A percentile compares a stretch with the other conserved stretches of the same genome.
Conservation (phyloP, 2,329 filamentous ascomycete genomes). For the Nigrograna mackinnonii region DNA sequence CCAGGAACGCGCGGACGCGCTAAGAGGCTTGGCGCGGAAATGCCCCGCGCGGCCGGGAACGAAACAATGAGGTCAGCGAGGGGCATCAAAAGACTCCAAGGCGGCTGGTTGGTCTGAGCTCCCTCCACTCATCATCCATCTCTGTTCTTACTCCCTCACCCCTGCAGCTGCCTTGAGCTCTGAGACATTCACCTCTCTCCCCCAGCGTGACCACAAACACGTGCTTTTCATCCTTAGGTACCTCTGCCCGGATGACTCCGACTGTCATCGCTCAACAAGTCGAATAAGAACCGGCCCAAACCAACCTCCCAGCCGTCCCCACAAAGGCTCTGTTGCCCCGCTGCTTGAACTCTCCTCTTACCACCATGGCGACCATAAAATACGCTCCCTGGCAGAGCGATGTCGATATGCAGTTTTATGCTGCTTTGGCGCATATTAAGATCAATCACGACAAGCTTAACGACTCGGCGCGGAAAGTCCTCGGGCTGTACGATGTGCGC, state of each 20-base stretch:
- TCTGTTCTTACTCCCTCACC: too few species aligned
- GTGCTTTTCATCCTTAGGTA: slow-evolving; percentile 15
- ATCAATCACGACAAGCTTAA: slow-evolving; percentile 97
- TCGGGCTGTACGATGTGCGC: slow-evolving; percentile 88
- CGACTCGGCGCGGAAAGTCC: slow-evolving; percentile 83
- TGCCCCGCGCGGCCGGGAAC: too few species aligned
- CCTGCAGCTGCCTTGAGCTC: slow-evolving; percentile 8
- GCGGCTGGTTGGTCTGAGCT: too few species aligned
- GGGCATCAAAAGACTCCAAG: too few species aligned
- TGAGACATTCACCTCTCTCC: slow-evolving; percentile 24
- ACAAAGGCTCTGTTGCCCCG: slow-evolving; percentile 1
- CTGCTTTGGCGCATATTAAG: slow-evolving; percentile 87
- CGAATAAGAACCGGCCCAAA: neutral
- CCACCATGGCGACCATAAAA: slow-evolving; percentile 56
- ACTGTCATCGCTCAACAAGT: neutral
- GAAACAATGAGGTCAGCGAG: too few species aligned
- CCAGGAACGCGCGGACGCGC: too few species aligned
- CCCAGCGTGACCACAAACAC: slow-evolving; percentile 24
- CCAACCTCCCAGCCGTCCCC: neutral
- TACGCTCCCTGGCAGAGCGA: slow-evolving; percentile 92
- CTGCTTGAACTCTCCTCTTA: slow-evolving; percentile 10
- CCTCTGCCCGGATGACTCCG: slow-evolving; percentile 22
- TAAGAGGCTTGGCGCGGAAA: too few species aligned
- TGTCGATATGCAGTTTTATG: slow-evolving; percentile 94
- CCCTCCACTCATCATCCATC: too few species aligned